Base-by-base conservation (phyloP, 2,329 filamentous ascomycete species). In the Stagonosporopsis tanaceti region DNA sequence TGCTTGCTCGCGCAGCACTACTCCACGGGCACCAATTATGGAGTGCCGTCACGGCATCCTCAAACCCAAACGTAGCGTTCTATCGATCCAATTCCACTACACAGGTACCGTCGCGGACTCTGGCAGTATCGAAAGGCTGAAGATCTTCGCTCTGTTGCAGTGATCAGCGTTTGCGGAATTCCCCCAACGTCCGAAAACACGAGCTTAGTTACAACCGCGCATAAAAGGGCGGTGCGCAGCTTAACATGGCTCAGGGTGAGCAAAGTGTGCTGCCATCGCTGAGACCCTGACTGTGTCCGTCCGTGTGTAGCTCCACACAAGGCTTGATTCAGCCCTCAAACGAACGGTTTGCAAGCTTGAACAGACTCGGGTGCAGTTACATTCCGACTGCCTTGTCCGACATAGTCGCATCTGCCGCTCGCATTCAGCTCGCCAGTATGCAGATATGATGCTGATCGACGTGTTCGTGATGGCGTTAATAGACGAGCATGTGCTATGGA, bases 181-280 rank as follows among this genome's bases (percentile, higher is more conserved):
- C 58, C 64, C 64, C 67, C 60, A 66, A 59, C 60, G 57, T 65
- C 66, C 67, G 67, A 64, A 59, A 50, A 56, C 47, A 60, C 50
- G 35, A 53, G 50, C 45, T 45, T 32, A 6, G n/a, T 32, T 51
- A 14, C 7, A 11, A 30, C 20, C 28, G 35, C 50, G 56, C 45
- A 50, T 59, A 53, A 50, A 59, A 54, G 46, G 50, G 28, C 35
- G n/a, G 45, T 24, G 32, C 34, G 35, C 48, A 57, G 14, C 30
- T 53, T 27, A 24, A 28, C 20, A 25, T 40, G 27, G 8, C 28
- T 44, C 7, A 34, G 20, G 15, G 27, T 20, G n/a, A 14, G 27
- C 35, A 50, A 27, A n/a, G 12, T 35, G 41, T 47, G 47, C 51
- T 51, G 42, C 54, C 37, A 37, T 40, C 25, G 27, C 35, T 44